Evolutionary conservation across 164 flowering plant species (phyloP).

Genomic region (Liquidambar formosana): DNA sequence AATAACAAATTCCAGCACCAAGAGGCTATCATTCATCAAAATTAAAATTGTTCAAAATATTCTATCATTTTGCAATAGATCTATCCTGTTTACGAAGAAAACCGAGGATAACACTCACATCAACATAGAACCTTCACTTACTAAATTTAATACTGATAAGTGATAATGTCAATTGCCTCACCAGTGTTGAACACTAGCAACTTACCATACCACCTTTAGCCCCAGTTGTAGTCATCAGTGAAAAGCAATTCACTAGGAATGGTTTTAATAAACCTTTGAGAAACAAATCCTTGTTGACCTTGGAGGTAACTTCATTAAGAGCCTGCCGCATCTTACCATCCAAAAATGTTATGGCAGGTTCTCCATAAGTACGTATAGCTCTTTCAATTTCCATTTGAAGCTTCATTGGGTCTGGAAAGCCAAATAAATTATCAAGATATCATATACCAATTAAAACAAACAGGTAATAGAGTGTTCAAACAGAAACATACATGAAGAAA

Average conservation of each 20-base stretch:
- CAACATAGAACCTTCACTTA: no score
- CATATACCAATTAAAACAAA: neutral
- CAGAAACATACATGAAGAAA: neutral
- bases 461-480: neutral
- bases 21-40: no score
- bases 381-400: conserved; percentile 69
- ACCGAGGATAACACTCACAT: no score
- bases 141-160: no score
- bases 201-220: conserved; percentile 93
- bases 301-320: conserved; percentile 44
- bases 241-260: conserved; percentile 78
- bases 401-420: conserved; percentile 44
- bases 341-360: conserved; percentile 60
- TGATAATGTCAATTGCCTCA: no score
- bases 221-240: conserved; percentile 92
- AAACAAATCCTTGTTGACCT: conserved; percentile 50
- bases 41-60: no score
- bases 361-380: conserved; percentile 63
- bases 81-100: no score
- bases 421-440: conserved; percentile 1
- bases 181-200: conserved; percentile 10
- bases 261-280: conserved; percentile 68
- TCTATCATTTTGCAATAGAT: no score
- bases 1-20: no score
- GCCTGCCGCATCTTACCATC: conserved; percentile 72